Evolutionary conservation across 768 basidiomycete species (phyloP).

Genomic region (Suillus subaureus): DNA sequence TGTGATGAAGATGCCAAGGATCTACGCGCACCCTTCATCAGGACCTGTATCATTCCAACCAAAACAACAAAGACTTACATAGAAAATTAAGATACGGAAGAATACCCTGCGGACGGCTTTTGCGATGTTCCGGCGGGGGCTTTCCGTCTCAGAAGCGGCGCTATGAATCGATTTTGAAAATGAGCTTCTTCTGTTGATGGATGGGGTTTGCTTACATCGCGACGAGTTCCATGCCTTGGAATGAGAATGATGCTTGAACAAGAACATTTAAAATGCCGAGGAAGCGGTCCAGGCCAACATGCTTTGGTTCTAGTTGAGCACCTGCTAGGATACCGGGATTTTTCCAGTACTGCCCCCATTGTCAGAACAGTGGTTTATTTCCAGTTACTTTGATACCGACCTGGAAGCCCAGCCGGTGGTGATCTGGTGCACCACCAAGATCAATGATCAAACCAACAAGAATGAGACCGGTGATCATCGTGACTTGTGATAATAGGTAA

Average conservation of each 20-base stretch:
- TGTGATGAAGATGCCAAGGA: constrained; percentile 67
- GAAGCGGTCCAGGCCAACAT: constrained; percentile 42
- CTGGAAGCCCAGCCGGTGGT: constrained; percentile 68
- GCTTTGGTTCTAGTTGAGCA: constrained; percentile 32
- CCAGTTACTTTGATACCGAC: constrained; percentile 35
- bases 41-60: not conserved
- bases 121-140: constrained; percentile 75
- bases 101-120: constrained; percentile 80
- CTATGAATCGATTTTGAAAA: constrained; percentile 33
- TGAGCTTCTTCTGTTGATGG: constrained; percentile 12
- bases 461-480: constrained; percentile 63
- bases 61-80: constrained; percentile 40
- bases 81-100: constrained; percentile 80
- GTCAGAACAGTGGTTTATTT: not conserved
- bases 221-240: constrained; percentile 77
- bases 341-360: constrained; percentile 56
- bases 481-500: constrained; percentile 38
- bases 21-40: constrained; percentile 35
- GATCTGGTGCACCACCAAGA: constrained; percentile 74
- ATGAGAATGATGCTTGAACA: constrained; percentile 70
- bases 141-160: constrained; percentile 77
- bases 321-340: constrained; percentile 57
- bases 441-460: constrained; percentile 67
- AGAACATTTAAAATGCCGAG: constrained; percentile 44
- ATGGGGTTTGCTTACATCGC: constrained; percentile 53